Conservation (phyloP, 768 basidiomycete species). For the Serendipita indica region DNA sequence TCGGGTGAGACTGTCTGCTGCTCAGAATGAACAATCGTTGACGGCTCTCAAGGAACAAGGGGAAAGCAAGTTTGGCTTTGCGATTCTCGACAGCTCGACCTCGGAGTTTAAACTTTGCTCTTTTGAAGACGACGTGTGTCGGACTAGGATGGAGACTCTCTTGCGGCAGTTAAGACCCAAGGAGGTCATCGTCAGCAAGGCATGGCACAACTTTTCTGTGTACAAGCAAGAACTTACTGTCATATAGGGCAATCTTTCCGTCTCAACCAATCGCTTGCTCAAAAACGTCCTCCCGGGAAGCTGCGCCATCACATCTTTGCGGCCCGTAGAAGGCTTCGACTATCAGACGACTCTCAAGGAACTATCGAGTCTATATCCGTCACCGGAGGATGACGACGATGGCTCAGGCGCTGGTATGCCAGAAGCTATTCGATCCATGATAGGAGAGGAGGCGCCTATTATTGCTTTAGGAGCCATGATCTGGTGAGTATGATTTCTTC, state of each 20-base stretch:
- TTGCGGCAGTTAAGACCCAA: slow-evolving; percentile 83
- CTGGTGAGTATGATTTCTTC: slow-evolving; percentile 37
- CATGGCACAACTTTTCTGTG: slow-evolving; percentile 12
- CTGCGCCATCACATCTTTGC: slow-evolving; percentile 81
- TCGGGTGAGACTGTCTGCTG: slow-evolving; percentile 35
- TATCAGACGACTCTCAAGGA: slow-evolving; percentile 56
- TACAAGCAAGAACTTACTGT: slow-evolving; percentile 13
- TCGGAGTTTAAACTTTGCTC: slow-evolving; percentile 84
- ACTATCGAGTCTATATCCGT: slow-evolving; percentile 49
- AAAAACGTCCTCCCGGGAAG: slow-evolving; percentile 64
- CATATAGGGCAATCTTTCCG: slow-evolving; percentile 67
- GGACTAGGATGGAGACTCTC: slow-evolving; percentile 85
- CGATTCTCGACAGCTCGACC: slow-evolving; percentile 86
- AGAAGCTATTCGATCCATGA: slow-evolving; percentile 59
- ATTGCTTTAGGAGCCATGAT: slow-evolving; percentile 84
- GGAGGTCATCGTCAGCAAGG: slow-evolving; percentile 84
- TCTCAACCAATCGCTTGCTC: slow-evolving; percentile 65
- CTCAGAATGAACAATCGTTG: slow-evolving; percentile 24
- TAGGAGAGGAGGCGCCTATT: slow-evolving; percentile 48
- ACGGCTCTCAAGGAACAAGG: slow-evolving; percentile 23
- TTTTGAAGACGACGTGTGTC: slow-evolving; percentile 84
- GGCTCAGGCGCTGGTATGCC: slow-evolving; percentile 33
- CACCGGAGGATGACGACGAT: slow-evolving; percentile 23
- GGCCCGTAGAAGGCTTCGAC: slow-evolving; percentile 67
- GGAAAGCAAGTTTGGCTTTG: slow-evolving; percentile 63